Conservation (phyloP, 306 rosid genomes). For the Comarum palustre region DNA sequence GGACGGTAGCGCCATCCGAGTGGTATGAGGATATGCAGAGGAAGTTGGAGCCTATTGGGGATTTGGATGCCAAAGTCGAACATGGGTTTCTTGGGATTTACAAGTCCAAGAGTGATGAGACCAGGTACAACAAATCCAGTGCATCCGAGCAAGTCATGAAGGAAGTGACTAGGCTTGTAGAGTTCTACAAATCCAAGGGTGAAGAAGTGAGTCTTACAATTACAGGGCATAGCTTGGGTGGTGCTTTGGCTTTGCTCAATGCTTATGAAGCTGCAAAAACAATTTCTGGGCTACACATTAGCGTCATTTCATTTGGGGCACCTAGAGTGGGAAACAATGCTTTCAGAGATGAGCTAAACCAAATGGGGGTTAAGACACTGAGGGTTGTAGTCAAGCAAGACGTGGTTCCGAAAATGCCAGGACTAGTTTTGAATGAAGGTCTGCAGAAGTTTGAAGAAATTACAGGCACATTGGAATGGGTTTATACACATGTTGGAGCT, state of each 20-base stretch:
- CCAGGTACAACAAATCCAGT: conserved; percentile 60
- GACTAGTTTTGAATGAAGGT: conserved; percentile 47
- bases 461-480: conserved; percentile 46
- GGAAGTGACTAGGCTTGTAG: conserved; percentile 37
- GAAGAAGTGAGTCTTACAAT: conserved; percentile 61
- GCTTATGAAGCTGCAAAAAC: conserved; percentile 50
- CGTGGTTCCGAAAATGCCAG: conserved; percentile 56
- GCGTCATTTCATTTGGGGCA: conserved; percentile 66
- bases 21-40: conserved; percentile 62
- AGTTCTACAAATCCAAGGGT: conserved; percentile 34
- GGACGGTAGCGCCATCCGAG: conserved; percentile 60
- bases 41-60: conserved; percentile 44
- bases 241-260: conserved; percentile 56
- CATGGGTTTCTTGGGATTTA: conserved; percentile 61
- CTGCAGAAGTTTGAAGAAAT: conserved; percentile 41
- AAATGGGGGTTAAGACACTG: conserved; percentile 46
- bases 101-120: conserved; percentile 41
- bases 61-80: conserved; percentile 50
- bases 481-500: conserved; percentile 56
- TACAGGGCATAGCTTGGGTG: conserved; percentile 77
- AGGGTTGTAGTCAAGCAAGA: conserved; percentile 51
- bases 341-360: conserved; percentile 46
- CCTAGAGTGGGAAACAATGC: conserved; percentile 69
- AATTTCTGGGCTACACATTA: conserved; percentile 34
- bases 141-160: conserved; percentile 65